Percentiles rank a stretch among this genome's conserved stretches.
phyloP scores from a whole-genome alignment of 768 basidiomycete genomes.

The Polyporus arcularius region DNA sequence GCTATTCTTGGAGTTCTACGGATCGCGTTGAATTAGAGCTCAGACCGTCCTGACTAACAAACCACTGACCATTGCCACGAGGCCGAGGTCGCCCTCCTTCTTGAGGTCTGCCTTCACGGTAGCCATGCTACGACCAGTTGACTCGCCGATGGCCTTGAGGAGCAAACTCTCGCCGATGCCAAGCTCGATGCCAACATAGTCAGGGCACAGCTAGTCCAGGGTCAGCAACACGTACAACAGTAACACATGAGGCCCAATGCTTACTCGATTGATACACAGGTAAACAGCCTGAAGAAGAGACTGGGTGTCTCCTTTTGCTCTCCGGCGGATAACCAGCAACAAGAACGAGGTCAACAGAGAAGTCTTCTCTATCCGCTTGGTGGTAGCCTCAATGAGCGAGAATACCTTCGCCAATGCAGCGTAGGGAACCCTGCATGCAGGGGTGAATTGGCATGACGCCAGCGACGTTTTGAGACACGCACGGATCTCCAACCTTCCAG shows the following conservation, averaged over 20 bases:
- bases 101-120: constrained; percentile 90
- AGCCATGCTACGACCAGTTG: constrained; percentile 83
- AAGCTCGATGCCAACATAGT: constrained; percentile 92
- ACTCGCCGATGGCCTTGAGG: constrained; percentile 93
- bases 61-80: constrained; percentile 86
- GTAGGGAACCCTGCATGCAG: constrained; percentile 76
- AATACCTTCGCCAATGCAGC: constrained; percentile 90
- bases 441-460: not conserved
- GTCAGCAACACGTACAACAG: not conserved
- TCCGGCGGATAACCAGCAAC: constrained; percentile 84
- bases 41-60: not conserved
- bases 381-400: constrained; percentile 87
- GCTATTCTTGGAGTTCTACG: constrained; percentile 86
- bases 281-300: constrained; percentile 89
- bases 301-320: constrained; percentile 69
- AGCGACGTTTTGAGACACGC: constrained; percentile 32
- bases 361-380: constrained; percentile 92
- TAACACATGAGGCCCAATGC: constrained; percentile 24
- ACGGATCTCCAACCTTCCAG: constrained; percentile 88
- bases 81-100: constrained; percentile 92
- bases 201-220: constrained; percentile 75
- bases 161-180: constrained; percentile 95
- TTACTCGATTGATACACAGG: constrained; percentile 92
- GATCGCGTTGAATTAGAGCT: not conserved
- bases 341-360: constrained; percentile 87